phyloP scores from a whole-genome alignment of 495 filamentous ascomycete species.

The Podospora conica region DNA sequence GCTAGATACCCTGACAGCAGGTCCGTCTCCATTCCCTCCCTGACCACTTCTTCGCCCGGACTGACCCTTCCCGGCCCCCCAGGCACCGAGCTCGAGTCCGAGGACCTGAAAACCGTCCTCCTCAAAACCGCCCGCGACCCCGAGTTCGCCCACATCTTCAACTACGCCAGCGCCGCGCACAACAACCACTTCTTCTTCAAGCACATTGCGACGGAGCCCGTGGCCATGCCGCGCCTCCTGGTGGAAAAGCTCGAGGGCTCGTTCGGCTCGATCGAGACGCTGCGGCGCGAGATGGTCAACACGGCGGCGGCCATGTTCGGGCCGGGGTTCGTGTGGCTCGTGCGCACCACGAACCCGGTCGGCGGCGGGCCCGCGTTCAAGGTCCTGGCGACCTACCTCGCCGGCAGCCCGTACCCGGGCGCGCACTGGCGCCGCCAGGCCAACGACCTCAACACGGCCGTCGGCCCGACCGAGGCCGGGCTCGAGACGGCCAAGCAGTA shows the following conservation, averaged over 20 bases:
- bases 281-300: constrained; percentile 69
- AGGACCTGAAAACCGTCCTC: constrained; percentile 58
- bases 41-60: not conserved
- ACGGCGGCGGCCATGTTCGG: constrained; percentile 93
- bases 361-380: constrained; percentile 47
- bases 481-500: constrained; percentile 28
- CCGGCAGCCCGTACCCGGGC: constrained; percentile 78
- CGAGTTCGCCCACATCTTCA: constrained; percentile 72
- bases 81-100: constrained; percentile 55
- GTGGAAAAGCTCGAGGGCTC: constrained; percentile 53
- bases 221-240: too few relatives aligned
- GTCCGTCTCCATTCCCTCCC: constrained; percentile 43
- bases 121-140: constrained; percentile 73
- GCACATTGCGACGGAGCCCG: constrained; percentile 41
- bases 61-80: not conserved
- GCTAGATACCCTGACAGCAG: constrained; percentile 66
- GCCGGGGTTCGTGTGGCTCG: constrained; percentile 93
- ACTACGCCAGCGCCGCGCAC: constrained; percentile 90
- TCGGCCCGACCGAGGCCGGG: constrained; percentile 30
- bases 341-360: constrained; percentile 40
- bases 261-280: constrained; percentile 76
- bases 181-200: constrained; percentile 97
- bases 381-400: constrained; percentile 84
- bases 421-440: constrained; percentile 77
- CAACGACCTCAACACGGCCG: constrained; percentile 68